Evolutionary conservation across 176 grass and related monocot genomes (phyloP).

Genomic region (Carex littledalei): DNA sequence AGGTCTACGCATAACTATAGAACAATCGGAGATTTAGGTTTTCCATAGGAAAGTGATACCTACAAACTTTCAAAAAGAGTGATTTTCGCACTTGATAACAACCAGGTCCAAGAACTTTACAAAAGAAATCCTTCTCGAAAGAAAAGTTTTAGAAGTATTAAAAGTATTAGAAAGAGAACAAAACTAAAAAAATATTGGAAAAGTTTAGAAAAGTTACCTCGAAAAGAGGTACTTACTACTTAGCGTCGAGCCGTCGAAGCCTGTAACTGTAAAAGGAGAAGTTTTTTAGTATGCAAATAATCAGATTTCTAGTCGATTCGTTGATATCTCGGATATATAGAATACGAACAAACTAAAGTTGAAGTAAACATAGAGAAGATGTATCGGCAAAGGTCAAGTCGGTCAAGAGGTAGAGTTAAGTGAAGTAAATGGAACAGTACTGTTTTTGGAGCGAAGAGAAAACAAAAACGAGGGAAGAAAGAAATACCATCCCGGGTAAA

Average conservation of each 20-base stretch:
- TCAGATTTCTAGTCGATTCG: neutral
- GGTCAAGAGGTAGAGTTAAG: neutral
- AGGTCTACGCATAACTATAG: conserved; percentile 1
- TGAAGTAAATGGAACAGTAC: neutral
- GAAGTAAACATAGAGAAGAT: neutral
- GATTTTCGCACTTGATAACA: neutral
- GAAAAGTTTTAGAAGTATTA: neutral
- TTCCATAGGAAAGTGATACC: neutral
- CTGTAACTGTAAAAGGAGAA: neutral
- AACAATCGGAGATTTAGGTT: neutral
- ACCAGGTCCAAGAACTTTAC: neutral
- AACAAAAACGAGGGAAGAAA: neutral
- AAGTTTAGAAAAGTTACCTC: neutral
- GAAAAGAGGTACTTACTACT: neutral
- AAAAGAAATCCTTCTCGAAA: neutral
- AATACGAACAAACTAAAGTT: neutral
- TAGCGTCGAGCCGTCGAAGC: neutral
- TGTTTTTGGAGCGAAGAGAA: neutral
- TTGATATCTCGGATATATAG: neutral
- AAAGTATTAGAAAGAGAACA: neutral
- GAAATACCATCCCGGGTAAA: neutral
- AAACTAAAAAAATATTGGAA: neutral
- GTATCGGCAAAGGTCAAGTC: neutral
- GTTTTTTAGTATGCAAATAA: neutral
- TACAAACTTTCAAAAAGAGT: neutral